Conservation (phyloP, 1,139 yeast genomes). For the Waltiozyma sp. region DNA sequence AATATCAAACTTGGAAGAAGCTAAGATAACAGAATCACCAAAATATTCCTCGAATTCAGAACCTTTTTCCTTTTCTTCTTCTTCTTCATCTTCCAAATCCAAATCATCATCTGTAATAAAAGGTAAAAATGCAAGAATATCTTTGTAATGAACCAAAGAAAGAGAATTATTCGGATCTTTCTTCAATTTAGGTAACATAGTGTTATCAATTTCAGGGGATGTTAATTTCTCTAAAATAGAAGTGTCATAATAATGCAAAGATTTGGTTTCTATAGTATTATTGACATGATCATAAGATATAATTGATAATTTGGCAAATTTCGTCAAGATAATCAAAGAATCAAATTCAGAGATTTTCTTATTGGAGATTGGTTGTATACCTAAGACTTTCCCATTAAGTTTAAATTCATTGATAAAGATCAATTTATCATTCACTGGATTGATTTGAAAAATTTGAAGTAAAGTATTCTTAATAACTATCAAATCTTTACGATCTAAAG, state of each 20-base stretch:
- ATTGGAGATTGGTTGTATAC: slow-evolving; percentile 42
- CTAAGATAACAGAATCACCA: slow-evolving; percentile 31
- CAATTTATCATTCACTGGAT: slow-evolving; percentile 26
- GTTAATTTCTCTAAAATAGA: slow-evolving; percentile 31
- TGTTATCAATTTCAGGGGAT: slow-evolving; percentile 33
- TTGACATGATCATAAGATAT: slow-evolving; percentile 55
- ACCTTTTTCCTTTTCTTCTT: not conserved
- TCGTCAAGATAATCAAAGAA: slow-evolving; percentile 57
- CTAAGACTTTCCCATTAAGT: slow-evolving; percentile 61
- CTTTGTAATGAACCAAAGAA: slow-evolving; percentile 57
- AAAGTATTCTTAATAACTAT: slow-evolving; percentile 63
- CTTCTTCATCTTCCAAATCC: not conserved
- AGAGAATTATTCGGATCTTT: slow-evolving; percentile 60
- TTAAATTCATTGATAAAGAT: slow-evolving; percentile 54
- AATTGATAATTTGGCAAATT: slow-evolving; percentile 67
- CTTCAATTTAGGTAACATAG: slow-evolving; percentile 35
- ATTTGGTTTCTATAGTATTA: slow-evolving; percentile 51
- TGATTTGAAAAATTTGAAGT: slow-evolving; percentile 53
- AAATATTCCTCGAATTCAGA: not conserved
- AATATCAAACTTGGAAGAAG: slow-evolving; percentile 48
- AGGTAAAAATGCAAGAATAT: slow-evolving; percentile 66
- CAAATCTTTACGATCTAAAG: slow-evolving; percentile 39
- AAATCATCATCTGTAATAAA: slow-evolving; percentile 29
- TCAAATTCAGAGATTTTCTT: slow-evolving; percentile 41
- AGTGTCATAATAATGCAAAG: slow-evolving; percentile 81